These are phyloP conservation scores for Tuber calosporum DNA, from an alignment of 495 filamentous ascomycete genomes.

Conservation along the genomic window DNA sequence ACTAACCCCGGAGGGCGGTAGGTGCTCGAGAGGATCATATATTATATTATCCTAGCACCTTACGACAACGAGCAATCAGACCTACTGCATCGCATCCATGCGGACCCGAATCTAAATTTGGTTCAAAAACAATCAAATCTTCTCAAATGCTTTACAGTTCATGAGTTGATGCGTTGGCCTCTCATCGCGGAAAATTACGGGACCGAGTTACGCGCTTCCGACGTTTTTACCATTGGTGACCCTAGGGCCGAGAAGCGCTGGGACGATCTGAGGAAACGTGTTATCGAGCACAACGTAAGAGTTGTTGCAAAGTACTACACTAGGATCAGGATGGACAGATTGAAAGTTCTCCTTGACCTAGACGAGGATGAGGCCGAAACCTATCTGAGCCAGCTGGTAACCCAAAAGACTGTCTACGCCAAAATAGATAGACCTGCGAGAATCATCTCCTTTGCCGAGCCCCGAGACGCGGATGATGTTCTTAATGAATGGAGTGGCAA, in stretches of 20 bases:
- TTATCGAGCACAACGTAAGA: constrained; percentile 98
- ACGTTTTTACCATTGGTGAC: constrained; percentile 74
- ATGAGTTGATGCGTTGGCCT: constrained; percentile 97
- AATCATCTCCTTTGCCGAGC: constrained; percentile 87
- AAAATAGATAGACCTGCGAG: constrained; percentile 93
- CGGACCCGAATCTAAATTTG: constrained; percentile 49
- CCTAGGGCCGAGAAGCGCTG: constrained; percentile 73
- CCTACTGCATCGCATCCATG: constrained; percentile 83
- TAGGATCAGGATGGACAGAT: constrained; percentile 79
- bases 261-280: constrained; percentile 90
- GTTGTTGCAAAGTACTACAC: constrained; percentile 99
- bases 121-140: constrained; percentile 51
- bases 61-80: constrained; percentile 99
- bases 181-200: constrained; percentile 79
- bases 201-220: constrained; percentile 77
- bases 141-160: constrained; percentile 86
- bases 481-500: constrained; percentile 98
- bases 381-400: constrained; percentile 92
- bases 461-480: constrained; percentile 90
- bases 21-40: constrained; percentile 88
- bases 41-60: constrained; percentile 91
- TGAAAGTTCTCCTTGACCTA: constrained; percentile 83
- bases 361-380: constrained; percentile 93
- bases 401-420: constrained; percentile 91
- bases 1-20: constrained; percentile 34